A percentile compares a stretch with the other conserved stretches of the same genome.
These are phyloP conservation scores for Ogataea ganodermae DNA, from an alignment of 805 yeast genomes.

Conservation along the genomic window DNA sequence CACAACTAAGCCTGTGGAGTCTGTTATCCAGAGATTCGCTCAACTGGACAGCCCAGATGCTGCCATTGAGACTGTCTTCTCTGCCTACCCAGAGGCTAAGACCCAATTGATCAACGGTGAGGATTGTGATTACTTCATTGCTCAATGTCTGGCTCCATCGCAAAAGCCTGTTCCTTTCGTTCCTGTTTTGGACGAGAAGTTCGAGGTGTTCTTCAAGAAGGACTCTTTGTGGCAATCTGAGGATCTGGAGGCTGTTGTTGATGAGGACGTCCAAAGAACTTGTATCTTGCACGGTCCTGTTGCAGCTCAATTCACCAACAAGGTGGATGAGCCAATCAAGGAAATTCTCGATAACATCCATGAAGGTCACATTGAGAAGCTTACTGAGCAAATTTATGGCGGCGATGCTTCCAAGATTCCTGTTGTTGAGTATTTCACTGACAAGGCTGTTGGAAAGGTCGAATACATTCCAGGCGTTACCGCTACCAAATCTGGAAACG, in stretches of 20 bases:
- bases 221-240: slow-evolving; percentile 99
- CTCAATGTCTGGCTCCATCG: slow-evolving; percentile 73
- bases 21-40: slow-evolving; percentile 72
- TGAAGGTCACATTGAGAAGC: slow-evolving; percentile 78
- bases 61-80: slow-evolving; percentile 60
- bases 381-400: slow-evolving; percentile 67
- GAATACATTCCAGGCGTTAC: slow-evolving; percentile 41
- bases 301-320: slow-evolving; percentile 87
- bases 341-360: slow-evolving; percentile 87
- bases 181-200: slow-evolving; percentile 91
- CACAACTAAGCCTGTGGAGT: slow-evolving; percentile 54
- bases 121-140: slow-evolving; percentile 91
- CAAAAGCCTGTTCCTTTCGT: slow-evolving; percentile 99
- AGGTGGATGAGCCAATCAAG: slow-evolving; percentile 90
- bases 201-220: slow-evolving; percentile 95
- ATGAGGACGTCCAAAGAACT: slow-evolving; percentile 96
- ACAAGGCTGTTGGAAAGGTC: slow-evolving; percentile 50
- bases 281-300: slow-evolving; percentile 99
- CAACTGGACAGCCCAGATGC: slow-evolving; percentile 69
- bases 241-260: slow-evolving; percentile 94
- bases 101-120: slow-evolving; percentile 89
- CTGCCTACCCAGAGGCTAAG: slow-evolving; percentile 70
- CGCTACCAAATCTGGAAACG: slow-evolving; percentile 33
- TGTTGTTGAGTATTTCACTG: slow-evolving; percentile 85
- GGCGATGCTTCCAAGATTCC: slow-evolving; percentile 78